These are phyloP conservation scores for Leccinum aurantiacum DNA, from an alignment of 768 basidiomycete species.

Conservation along the genomic window DNA sequence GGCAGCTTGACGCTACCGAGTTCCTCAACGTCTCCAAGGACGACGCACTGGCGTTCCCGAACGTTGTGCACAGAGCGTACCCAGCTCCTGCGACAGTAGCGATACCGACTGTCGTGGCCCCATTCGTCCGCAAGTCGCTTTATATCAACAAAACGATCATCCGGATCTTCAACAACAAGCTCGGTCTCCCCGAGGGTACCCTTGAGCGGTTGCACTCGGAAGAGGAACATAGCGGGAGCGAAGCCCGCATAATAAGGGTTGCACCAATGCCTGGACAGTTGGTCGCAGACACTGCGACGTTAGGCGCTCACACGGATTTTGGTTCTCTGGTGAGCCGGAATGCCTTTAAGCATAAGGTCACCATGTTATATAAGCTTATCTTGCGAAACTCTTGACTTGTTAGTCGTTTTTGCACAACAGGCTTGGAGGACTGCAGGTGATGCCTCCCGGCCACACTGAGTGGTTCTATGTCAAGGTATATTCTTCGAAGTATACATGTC, in stretches of 20 bases:
- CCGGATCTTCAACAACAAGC: conserved; percentile 53
- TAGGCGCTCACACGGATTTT: conserved; percentile 75
- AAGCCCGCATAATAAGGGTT: conserved; percentile 54
- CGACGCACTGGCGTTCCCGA: conserved; percentile 62
- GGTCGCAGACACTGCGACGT: conserved; percentile 36
- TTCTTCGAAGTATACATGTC: not conserved
- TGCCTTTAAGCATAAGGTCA: not conserved
- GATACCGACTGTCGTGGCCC: conserved; percentile 50
- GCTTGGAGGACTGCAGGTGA: conserved; percentile 68
- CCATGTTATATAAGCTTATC: not conserved
- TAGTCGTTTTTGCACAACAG: conserved; percentile 70
- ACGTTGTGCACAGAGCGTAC: conserved; percentile 53
- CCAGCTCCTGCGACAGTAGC: conserved; percentile 49
- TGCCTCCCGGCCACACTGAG: conserved; percentile 55
- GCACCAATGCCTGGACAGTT: conserved; percentile 37
- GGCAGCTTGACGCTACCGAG: conserved; percentile 50
- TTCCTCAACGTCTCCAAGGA: conserved; percentile 71
- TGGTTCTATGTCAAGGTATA: conserved; percentile 69
- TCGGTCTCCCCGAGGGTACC: conserved; percentile 52
- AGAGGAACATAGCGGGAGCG: conserved; percentile 54
- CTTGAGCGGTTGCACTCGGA: conserved; percentile 43
- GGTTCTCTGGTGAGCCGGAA: conserved; percentile 55
- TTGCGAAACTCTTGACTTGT: not conserved
- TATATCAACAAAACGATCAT: conserved; percentile 55
- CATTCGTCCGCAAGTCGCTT: conserved; percentile 59